These are phyloP conservation scores for Francoa sonchifolia DNA, from an alignment of 441 rosid species.

Conservation along the genomic window DNA sequence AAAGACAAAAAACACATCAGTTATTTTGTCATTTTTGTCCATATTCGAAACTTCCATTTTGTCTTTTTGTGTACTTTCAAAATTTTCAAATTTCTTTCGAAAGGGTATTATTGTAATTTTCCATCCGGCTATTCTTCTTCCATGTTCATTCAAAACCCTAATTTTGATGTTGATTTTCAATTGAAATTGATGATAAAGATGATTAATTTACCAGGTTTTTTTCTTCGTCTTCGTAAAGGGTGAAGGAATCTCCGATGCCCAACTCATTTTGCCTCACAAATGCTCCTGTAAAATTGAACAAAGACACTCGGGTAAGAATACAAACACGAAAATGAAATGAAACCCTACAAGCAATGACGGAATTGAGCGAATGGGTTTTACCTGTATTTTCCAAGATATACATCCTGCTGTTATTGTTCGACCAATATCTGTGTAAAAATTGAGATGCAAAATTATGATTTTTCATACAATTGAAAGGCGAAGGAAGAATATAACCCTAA, in stretches of 20 bases:
- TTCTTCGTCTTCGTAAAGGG: slow-evolving; percentile 62
- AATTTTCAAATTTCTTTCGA: too few relatives aligned
- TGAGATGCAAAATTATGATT: too few relatives aligned
- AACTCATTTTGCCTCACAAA: slow-evolving; percentile 45
- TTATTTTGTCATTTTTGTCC: too few relatives aligned
- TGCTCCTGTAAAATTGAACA: slow-evolving; percentile 29
- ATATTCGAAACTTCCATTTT: too few relatives aligned
- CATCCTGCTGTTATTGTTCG: slow-evolving; percentile 73
- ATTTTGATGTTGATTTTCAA: neutral
- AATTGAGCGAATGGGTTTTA: slow-evolving; percentile 5
- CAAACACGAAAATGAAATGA: neutral
- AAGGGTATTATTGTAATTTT: too few relatives aligned
- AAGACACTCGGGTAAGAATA: neutral
- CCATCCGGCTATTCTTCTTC: too few relatives aligned
- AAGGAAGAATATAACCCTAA: too few relatives aligned
- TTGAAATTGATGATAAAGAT: slow-evolving; percentile 2
- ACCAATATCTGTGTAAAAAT: slow-evolving; percentile 71
- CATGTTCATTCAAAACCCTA: neutral
- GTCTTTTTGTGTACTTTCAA: too few relatives aligned
- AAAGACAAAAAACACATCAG: too few relatives aligned
- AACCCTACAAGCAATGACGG: neutral
- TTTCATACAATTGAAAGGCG: too few relatives aligned
- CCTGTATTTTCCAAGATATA: slow-evolving; percentile 77
- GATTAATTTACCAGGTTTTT: slow-evolving; percentile 59
- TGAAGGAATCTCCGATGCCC: slow-evolving; percentile 45